Base-by-base conservation (phyloP, 768 basidiomycete genomes). In the Kwoniella pini region DNA sequence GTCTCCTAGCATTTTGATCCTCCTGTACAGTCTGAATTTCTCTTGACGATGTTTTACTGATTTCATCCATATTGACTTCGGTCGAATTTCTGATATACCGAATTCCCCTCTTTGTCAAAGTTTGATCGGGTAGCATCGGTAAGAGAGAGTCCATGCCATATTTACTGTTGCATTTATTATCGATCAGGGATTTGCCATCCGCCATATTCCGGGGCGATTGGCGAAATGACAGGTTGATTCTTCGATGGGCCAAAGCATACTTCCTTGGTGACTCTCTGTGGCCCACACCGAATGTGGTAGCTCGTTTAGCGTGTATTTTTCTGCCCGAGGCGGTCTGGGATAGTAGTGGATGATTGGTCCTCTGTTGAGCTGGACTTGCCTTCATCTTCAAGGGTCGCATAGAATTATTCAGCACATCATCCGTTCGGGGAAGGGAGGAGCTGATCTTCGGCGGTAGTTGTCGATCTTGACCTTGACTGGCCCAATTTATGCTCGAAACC, bases 161-260 rank as follows among this genome's bases (percentile, higher is more conserved):
- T 28, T 17, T 57, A 12, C 30, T 19, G 21, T 9, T 56, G 27
- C 7, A 27, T 39, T 27, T 53, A 24, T 13, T 17, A 15, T 36
- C 33, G 33, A 53, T 53, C 52, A 42, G 13, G 36, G 4, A 7
- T 24, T 27, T 44, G 17, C 33, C 11, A n/a, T 19, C 30, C 21
- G 15, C 3, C 33, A 36, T 36, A 7, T 7, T 44, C 22, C 22
- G 26, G 13, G 15, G 26, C 4, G 5, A 45, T 36, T 50, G 48
- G 19, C 24, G 24, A 31, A 31, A 31, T 12, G 30, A 33, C 40
- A 50, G 45, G 21, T 53, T 54, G 12, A 54, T 33, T 24, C 59
- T 36, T 38, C 59, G n/a, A 48, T 61, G 59, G 6, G 59, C 59
- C 10, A 61, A 24, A 4, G 59, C 59, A 36, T 46, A 54, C 30